phyloP scores from a whole-genome alignment of 164 flowering plant genomes.

The Stephania japonica region DNA sequence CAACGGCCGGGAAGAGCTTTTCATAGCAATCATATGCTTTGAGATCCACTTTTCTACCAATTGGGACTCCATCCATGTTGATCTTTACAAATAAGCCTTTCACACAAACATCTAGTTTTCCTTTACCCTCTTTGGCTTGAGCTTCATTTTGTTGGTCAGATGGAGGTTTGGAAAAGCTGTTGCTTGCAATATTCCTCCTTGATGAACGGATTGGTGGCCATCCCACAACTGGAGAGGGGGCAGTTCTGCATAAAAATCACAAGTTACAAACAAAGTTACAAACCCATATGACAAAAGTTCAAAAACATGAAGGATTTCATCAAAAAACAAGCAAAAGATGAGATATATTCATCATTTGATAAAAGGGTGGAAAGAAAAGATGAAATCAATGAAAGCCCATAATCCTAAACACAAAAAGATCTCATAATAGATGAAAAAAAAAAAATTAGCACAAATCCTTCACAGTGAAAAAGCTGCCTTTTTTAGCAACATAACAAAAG shows the following conservation, averaged over 20 bases:
- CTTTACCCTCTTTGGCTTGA: slow-evolving; percentile 19
- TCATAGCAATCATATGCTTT: slow-evolving; percentile 72
- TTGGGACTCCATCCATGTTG: slow-evolving; percentile 97
- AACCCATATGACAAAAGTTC: background rate
- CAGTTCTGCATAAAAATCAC: slow-evolving; percentile 34
- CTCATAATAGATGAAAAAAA: background rate
- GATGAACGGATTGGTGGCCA: slow-evolving; percentile 97
- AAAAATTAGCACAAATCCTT: background rate
- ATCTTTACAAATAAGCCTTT: slow-evolving; percentile 82
- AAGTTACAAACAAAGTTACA: too few relatives aligned
- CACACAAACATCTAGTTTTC: slow-evolving; percentile 27
- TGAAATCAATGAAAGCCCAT: slow-evolving; percentile 1
- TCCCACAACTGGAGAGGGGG: slow-evolving; percentile 83
- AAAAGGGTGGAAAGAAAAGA: background rate
- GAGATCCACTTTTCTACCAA: slow-evolving; percentile 91
- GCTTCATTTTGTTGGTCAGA: slow-evolving; percentile 32
- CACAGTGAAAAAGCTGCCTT: background rate
- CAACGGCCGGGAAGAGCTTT: slow-evolving; percentile 72
- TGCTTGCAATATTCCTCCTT: slow-evolving; percentile 71
- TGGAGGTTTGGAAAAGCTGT: slow-evolving; percentile 45
- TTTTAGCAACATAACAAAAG: background rate
- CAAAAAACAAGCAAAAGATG: slow-evolving; percentile 2
- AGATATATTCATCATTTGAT: background rate
- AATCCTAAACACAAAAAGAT: slow-evolving; percentile 8
- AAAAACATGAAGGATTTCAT: background rate